Evolutionary conservation across 805 yeast species (phyloP).

Genomic region (Blastobotrys attinorum): DNA sequence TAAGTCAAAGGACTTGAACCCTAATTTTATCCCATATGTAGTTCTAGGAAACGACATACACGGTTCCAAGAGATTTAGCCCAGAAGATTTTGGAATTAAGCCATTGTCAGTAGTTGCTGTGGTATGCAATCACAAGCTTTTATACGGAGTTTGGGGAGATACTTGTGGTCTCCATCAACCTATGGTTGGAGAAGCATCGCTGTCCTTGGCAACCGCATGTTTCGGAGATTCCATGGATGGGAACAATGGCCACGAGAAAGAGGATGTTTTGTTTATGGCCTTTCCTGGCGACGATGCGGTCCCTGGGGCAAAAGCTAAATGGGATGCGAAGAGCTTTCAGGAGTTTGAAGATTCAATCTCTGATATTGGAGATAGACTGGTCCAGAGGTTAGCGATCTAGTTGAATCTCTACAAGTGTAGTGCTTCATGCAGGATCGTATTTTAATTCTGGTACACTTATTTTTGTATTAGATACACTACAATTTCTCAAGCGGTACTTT

Average conservation of each 20-base stretch:
- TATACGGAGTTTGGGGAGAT: conserved; percentile 10
- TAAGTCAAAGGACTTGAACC: conserved; percentile 3
- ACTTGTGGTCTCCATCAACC: conserved; percentile 7
- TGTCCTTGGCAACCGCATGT: conserved; percentile 6
- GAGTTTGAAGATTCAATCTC: conserved; percentile 6
- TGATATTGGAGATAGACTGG: conserved; percentile 4
- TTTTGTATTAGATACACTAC: no score
- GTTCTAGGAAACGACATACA: conserved; percentile 7
- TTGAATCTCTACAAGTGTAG: no score
- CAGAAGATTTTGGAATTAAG: conserved; percentile 2
- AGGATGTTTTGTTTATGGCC: conserved; percentile 7
- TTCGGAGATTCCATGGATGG: conserved; percentile 6
- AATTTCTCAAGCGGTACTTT: no score
- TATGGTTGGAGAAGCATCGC: conserved; percentile 7
- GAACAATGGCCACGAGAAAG: conserved; percentile 6
- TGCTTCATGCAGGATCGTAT: neutral
- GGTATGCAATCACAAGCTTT: conserved; percentile 6
- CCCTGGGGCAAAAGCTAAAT: conserved; percentile 6
- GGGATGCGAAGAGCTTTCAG: conserved; percentile 5
- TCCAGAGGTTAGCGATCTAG: conserved; percentile 5
- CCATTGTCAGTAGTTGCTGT: conserved; percentile 8
- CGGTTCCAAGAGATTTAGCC: conserved; percentile 4
- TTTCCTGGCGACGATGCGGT: conserved; percentile 8
- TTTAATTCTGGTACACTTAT: neutral
- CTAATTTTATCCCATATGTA: conserved; percentile 6